Evolutionary conservation across 2,329 filamentous ascomycete species (phyloP), one percentile per base, ranked within the genome.

Genomic region (Ophiostoma sp.): DNA sequence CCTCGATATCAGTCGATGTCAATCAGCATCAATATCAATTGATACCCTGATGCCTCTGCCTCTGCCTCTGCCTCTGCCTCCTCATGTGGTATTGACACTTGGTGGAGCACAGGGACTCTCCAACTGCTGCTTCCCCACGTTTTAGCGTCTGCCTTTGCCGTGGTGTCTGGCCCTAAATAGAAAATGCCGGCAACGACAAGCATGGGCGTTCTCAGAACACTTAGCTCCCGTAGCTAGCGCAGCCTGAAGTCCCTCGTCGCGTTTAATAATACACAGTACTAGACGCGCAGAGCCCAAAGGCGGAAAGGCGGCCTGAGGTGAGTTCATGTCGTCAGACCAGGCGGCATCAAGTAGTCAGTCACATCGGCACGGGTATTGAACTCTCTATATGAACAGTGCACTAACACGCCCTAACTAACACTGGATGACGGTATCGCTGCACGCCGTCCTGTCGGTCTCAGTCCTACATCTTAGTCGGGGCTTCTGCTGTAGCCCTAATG

Each of bases 201-300:
- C 17, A 64, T 35, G 57, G 15, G 57, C 44, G 15, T 17, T 20
- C 1, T n/a, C n/a, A 35, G 33, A 41, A 3, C 4, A n/a, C 4
- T 65, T 65, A 65, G 62, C 35, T 65, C 62, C 62, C 60, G 60
- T 39, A 23, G 33, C 31, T 65, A 57, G 52, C n/a, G n/a, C 57
- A 60, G 54, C 23, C 7, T 27, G 20, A 52, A 52, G 13, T 52
- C 27, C 27, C 27, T 31, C 27, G 27, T 31, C 5, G 48, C 48
- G 5, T 39, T 11, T 39, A 10, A 39, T 3, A 1, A 39, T 13
- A 39, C 36, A 39, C 11, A 39, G 11, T 39, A 11, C 36, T 8
- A 39, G 27, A 31, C 27, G 27, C 11, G 36, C 36, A 39, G 36
- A 36, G 35, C 35, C 5, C 35, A 3, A 36, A 8, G 13, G 8